Base-by-base conservation (phyloP, 2,329 filamentous ascomycete genomes). In the Talaromyces piceae region DNA sequence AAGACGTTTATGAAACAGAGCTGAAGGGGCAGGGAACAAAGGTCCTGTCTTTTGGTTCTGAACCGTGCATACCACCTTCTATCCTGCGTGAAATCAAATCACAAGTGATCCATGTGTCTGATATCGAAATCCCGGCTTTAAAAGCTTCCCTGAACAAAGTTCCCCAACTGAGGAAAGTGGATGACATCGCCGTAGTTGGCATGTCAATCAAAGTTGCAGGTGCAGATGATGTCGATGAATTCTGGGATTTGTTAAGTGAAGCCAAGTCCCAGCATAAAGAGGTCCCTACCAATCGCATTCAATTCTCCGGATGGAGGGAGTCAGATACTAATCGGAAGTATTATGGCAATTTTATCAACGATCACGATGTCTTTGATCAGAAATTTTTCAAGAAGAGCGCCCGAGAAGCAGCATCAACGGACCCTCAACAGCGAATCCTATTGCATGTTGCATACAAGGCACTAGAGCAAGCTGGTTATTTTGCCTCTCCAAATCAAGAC, bases 391-490 rank as follows among this genome's bases (percentile, higher is more conserved):
- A 49, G 18, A 52, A 52, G 22, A 52, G 50, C 13, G 33, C 45
- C 7, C 28, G 45, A 18, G 53, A 54, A 47, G 53, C 53, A 5
- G 49, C 51, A n/a, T 46, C 53, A 6, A 54, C 33, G 23, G 53
- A 54, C 47, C 53, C 53, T 3, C 53, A 54, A 33, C 53, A 54
- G n/a, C 0, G 71, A 67, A 30, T 64, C 9, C 23, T 60, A 13
- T 46, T 67, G 5, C 54, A 65, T 23, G 54, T 55, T 16, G 59
- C 72, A 0, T 77, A 75, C 55, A 67, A 77, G 45, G 67, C 67
- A 11, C 54, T 57, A 41, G 64, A 57, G 26, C 47, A 52, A 23
- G 57, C 58, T 9, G 59, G 59, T 13, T 48, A 57, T n/a, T 55
- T 48, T 51, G 53, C 57, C 28, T 55, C 56, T 23, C 49, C 47